Evolutionary conservation across 768 basidiomycete genomes (phyloP).

Genomic region (Mycena galopus): DNA sequence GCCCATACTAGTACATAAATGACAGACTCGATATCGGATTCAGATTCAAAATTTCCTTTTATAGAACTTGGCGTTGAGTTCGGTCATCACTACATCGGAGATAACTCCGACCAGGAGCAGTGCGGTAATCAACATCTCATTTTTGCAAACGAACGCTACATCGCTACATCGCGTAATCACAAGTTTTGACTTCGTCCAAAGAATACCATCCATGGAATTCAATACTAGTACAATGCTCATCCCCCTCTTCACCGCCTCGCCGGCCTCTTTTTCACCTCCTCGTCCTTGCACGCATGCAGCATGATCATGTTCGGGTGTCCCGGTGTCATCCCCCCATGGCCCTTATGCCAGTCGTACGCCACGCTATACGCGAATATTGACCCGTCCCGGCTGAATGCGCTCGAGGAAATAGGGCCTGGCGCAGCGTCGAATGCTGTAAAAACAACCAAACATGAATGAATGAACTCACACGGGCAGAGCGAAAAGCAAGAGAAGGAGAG

Average conservation of each 20-base stretch:
- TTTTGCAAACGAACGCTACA: too few species aligned
- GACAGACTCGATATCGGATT: too few species aligned
- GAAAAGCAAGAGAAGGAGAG: background rate
- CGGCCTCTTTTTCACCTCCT: conserved; percentile 64
- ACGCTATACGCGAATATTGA: conserved; percentile 92
- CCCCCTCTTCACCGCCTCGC: background rate
- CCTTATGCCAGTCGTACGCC: conserved; percentile 95
- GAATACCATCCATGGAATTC: too few species aligned
- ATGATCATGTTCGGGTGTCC: conserved; percentile 60
- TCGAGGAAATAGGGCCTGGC: conserved; percentile 84
- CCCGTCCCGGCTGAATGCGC: conserved; percentile 88
- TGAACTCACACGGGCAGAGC: background rate
- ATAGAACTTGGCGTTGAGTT: too few species aligned
- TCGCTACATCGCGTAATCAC: too few species aligned
- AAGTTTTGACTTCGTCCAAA: too few species aligned
- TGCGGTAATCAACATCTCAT: too few species aligned
- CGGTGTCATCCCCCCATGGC: conserved; percentile 69
- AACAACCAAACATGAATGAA: conserved; percentile 12
- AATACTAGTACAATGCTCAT: too few species aligned
- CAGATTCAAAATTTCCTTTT: too few species aligned
- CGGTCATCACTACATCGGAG: too few species aligned
- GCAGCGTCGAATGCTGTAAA: conserved; percentile 77
- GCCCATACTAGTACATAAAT: too few species aligned
- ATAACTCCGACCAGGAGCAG: too few species aligned
- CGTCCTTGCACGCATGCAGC: conserved; percentile 71